Conservation (phyloP, 2,329 filamentous ascomycete genomes). For the Apiospora hydei region DNA sequence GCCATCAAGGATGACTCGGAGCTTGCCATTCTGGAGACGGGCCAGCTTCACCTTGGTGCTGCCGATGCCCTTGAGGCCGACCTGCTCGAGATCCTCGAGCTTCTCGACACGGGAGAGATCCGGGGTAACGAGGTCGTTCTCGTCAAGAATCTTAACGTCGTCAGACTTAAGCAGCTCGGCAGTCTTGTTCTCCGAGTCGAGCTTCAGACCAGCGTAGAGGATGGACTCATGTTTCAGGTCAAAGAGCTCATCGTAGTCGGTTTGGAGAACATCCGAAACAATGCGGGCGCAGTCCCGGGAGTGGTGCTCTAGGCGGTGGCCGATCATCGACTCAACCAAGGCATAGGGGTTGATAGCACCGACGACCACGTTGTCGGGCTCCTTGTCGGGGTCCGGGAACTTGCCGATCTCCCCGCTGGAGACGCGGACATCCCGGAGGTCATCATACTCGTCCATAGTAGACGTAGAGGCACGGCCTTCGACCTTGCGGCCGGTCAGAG, state of each 20-base stretch:
- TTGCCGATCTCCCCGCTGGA: conserved; percentile 33
- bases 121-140: conserved; percentile 50
- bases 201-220: conserved; percentile 50
- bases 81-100: conserved; percentile 47
- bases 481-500: conserved; percentile 46
- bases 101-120: conserved; percentile 49
- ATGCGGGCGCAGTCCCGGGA: conserved; percentile 45
- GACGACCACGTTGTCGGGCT: conserved; percentile 47
- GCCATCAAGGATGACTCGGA: conserved; percentile 49
- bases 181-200: conserved; percentile 46
- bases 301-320: conserved; percentile 48
- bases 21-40: conserved; percentile 54
- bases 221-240: conserved; percentile 53
- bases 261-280: conserved; percentile 52
- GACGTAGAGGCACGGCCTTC: conserved; percentile 36
- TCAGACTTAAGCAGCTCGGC: conserved; percentile 48
- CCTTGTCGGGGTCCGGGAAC: conserved; percentile 43
- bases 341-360: conserved; percentile 54
- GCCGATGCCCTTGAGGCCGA: conserved; percentile 49
- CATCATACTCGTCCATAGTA: conserved; percentile 44
- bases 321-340: conserved; percentile 51
- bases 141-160: conserved; percentile 51
- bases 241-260: conserved; percentile 56
- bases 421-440: conserved; percentile 40
- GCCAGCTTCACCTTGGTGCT: conserved; percentile 48